Percentiles rank a stretch among this genome's conserved stretches.
Conservation (phyloP, 495 filamentous ascomycete species). For the Xylaria acuta region DNA sequence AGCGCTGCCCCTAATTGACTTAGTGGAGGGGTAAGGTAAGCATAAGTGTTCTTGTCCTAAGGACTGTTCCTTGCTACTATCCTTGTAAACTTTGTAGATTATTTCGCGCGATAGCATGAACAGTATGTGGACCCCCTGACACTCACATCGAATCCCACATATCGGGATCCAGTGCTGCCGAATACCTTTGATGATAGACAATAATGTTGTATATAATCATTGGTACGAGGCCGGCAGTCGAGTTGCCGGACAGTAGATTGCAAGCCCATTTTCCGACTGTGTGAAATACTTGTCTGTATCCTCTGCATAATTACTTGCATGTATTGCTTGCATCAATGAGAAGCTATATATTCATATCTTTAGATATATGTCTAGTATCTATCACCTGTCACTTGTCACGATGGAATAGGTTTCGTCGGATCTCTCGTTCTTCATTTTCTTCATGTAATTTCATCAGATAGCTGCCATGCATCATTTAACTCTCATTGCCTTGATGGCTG, state of each 20-base stretch:
- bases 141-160: not conserved
- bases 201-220: not conserved
- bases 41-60: not conserved
- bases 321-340: not conserved
- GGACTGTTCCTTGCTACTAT: not conserved
- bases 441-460: not conserved
- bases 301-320: not conserved
- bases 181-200: not conserved
- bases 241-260: not conserved
- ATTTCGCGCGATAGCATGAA: not conserved
- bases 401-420: not conserved
- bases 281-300: not conserved
- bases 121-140: not conserved
- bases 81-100: not conserved
- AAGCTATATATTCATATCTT: not conserved
- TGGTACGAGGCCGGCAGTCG: not conserved
- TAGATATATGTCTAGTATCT: not conserved
- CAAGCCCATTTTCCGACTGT: not conserved
- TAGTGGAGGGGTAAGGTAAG: not conserved
- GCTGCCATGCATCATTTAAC: conserved; percentile 28
- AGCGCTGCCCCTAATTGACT: not conserved
- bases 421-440: not conserved
- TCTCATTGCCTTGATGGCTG: conserved; percentile 31
- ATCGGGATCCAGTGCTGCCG: not conserved
- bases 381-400: not conserved